Evolutionary conservation across 192 early-diverging fungal genomes (phyloP).

Genomic region (Coemansia sp.): DNA sequence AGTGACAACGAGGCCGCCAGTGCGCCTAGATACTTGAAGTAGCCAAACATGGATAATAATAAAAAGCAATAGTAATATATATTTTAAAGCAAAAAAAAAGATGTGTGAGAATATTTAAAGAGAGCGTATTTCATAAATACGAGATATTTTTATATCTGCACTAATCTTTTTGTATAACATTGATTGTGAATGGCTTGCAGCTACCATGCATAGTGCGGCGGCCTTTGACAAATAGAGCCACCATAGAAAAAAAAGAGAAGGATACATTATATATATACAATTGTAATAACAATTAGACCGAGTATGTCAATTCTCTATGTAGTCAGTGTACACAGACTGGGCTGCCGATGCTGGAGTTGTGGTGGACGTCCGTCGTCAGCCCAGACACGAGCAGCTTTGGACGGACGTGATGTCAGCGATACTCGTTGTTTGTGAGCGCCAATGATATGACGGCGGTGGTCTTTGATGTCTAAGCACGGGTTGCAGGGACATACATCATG

Average conservation of each 20-base stretch:
- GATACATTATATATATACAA: neutral
- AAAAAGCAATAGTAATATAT: neutral
- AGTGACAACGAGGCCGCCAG: neutral
- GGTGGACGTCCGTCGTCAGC: neutral
- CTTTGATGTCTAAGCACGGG: conserved; percentile 42
- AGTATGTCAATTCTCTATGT: neutral
- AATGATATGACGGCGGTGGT: conserved; percentile 8
- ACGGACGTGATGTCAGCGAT: neutral
- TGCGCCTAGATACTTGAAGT: neutral
- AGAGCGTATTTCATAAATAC: neutral
- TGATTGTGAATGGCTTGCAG: conserved; percentile 6
- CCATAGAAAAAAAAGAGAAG: neutral
- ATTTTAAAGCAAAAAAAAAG: neutral
- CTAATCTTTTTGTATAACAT: too few species aligned
- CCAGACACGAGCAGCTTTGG: conserved; percentile 13
- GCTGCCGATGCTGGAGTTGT: conserved; percentile 12
- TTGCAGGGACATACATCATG: conserved; percentile 50
- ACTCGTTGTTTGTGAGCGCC: neutral
- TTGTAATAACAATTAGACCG: too few species aligned
- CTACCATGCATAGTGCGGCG: conserved; percentile 2
- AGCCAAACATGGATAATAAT: conserved; percentile 1
- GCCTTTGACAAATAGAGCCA: conserved; percentile 5
- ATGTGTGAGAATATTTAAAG: neutral
- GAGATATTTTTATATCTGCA: neutral
- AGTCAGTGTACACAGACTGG: conserved; percentile 18